Conservation (phyloP, 805 yeast species). For the Kodamaea laetipori region DNA sequence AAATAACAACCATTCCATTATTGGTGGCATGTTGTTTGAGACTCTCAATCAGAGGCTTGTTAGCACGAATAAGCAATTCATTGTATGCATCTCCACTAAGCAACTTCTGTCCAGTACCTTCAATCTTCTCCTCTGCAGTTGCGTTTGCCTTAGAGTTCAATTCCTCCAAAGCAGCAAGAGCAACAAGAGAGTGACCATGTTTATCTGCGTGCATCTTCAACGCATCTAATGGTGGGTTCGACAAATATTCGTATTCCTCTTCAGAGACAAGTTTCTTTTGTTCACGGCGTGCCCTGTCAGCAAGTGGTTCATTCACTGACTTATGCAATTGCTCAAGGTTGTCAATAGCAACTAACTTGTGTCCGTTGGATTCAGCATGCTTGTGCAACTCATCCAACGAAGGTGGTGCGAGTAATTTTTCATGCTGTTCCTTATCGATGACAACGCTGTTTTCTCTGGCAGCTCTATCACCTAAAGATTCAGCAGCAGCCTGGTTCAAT, state of each 20-base stretch:
- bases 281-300: conserved; percentile 11
- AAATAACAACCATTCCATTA: conserved; percentile 31
- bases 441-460: conserved; percentile 7
- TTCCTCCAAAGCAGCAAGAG: conserved; percentile 7
- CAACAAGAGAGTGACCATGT: conserved; percentile 4
- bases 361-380: conserved; percentile 15
- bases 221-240: conserved; percentile 16
- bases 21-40: conserved; percentile 27
- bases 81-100: conserved; percentile 27
- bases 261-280: conserved; percentile 12
- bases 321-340: conserved; percentile 7
- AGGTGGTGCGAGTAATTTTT: conserved; percentile 11
- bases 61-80: conserved; percentile 18
- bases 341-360: conserved; percentile 11
- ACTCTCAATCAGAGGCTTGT: conserved; percentile 22
- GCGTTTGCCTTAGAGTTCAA: conserved; percentile 14
- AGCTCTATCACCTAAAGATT: conserved; percentile 6
- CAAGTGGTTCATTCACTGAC: conserved; percentile 16
- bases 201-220: not conserved
- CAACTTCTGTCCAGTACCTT: conserved; percentile 22
- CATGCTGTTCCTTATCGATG: conserved; percentile 5
- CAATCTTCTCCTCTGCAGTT: conserved; percentile 20
- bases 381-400: conserved; percentile 13
- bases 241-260: conserved; percentile 15
- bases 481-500: conserved; percentile 6